phyloP scores from a whole-genome alignment of 139 green algal genomes.

The Chlamydomonas eustigma region DNA sequence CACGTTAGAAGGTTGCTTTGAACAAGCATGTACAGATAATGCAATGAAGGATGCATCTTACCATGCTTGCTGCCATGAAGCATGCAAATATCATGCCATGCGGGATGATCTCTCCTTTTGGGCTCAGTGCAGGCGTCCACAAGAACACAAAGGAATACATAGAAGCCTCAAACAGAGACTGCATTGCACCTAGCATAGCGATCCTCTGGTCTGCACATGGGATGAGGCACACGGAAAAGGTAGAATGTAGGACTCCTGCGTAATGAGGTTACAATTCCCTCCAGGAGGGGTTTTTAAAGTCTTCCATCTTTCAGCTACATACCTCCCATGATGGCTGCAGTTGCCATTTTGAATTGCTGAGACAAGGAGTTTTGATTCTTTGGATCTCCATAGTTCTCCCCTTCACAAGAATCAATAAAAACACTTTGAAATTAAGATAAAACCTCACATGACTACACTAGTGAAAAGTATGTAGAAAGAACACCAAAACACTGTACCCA shows the following conservation, averaged over 20 bases:
- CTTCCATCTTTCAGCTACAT: not conserved
- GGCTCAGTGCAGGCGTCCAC: slow-evolving; percentile 92
- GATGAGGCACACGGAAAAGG: not conserved
- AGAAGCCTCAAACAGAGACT: slow-evolving; percentile 92
- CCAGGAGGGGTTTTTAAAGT: slow-evolving; percentile 33
- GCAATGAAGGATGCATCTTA: slow-evolving; percentile 24
- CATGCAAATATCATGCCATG: slow-evolving; percentile 97
- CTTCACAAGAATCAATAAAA: too few species aligned
- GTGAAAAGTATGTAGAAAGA: too few species aligned
- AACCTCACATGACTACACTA: too few species aligned
- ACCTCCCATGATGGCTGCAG: slow-evolving; percentile 23
- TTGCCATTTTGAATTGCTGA: slow-evolving; percentile 31
- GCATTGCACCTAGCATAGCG: slow-evolving; percentile 82
- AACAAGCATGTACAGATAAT: not conserved
- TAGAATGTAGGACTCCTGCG: slow-evolving; percentile 46
- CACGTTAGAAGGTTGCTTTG: too few species aligned
- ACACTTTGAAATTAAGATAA: too few species aligned
- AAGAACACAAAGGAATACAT: slow-evolving; percentile 99
- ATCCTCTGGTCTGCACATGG: slow-evolving; percentile 46
- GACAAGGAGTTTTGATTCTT: slow-evolving; percentile 20
- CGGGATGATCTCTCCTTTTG: slow-evolving; percentile 71
- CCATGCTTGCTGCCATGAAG: slow-evolving; percentile 92
- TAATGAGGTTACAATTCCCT: slow-evolving; percentile 87
- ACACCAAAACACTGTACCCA: too few species aligned
- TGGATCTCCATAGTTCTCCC: slow-evolving; percentile 89